phyloP scores from a whole-genome alignment of 345 rosid genomes.

The Melaleuca alternifolia region DNA sequence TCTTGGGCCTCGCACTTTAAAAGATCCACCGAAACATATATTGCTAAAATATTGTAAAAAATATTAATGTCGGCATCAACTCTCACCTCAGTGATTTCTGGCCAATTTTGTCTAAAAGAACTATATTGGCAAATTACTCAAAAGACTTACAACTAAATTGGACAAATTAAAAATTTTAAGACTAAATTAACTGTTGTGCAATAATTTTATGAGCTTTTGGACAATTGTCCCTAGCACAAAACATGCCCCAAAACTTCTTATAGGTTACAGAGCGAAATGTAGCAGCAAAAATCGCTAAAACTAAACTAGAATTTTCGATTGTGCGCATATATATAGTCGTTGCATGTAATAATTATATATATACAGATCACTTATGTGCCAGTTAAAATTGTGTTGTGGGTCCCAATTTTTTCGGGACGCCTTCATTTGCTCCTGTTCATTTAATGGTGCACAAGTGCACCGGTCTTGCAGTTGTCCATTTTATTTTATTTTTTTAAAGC shows the following conservation, averaged over 20 bases:
- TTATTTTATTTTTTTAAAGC: not conserved
- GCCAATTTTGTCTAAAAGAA: not conserved
- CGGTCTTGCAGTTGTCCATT: not conserved
- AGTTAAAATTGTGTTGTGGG: not conserved
- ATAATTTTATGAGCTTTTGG: not conserved
- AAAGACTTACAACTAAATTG: not conserved
- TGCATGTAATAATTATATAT: not conserved
- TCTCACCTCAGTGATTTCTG: fast-evolving
- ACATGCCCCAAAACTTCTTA: not conserved
- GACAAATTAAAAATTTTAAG: too few relatives aligned
- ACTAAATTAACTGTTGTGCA: not conserved
- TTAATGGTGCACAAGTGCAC: not conserved
- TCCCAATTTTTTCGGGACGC: not conserved
- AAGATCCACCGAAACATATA: not conserved
- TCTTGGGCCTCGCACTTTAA: not conserved
- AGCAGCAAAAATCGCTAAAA: not conserved
- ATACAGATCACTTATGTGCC: not conserved
- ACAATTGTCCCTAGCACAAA: not conserved
- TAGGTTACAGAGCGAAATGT: not conserved
- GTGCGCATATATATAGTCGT: too few relatives aligned
- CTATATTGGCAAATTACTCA: not conserved
- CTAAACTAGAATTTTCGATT: not conserved
- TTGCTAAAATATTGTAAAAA: fast-evolving
- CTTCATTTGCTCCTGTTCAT: not conserved
- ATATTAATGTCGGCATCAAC: fast-evolving